Evolutionary conservation across 1,284 basidiomycete genomes (phyloP), one percentile per base, ranked within the genome.

Genomic region (Pseudozyma pruni): DNA sequence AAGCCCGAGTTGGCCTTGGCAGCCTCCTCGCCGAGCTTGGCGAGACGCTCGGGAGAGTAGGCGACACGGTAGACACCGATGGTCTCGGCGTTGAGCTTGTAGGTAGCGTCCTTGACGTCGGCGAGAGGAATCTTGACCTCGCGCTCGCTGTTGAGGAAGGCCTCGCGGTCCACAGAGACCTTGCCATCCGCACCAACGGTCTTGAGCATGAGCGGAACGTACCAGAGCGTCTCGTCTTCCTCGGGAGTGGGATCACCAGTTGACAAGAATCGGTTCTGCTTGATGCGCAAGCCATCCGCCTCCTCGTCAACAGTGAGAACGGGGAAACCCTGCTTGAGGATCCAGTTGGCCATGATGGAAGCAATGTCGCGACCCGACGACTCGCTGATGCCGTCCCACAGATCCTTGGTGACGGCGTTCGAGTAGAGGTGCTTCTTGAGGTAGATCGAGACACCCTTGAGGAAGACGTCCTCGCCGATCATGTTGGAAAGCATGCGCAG

Each of bases 221-320:
- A 89, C 94, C 95, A 98, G 64, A 93, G 86, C 2, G 93, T 96
- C 84, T 93, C 86, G 80, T 98, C 94, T 72, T 98, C 91, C 79
- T 93, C 88, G 0, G 88, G 86, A 25, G 67, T 71, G 32, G 75
- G 66, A 31, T 81, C 88, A 4, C 93, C 94, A 3, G 90, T 92
- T 77, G 92, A 90, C 45, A 98, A 85, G 87, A 97, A 98, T 23
- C 95, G 89, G 83, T 96, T 93, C 84, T 98, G 95, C 38, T 90
- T 89, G 43, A 84, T 57, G 27, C 63, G 72, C 39, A 85, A 57
- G 43, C 87, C 87, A 1, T 85, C 83, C 8, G 85, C 87, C 37
- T 75, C 75, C 83, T 97, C 94, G 0, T 88, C 90, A 40, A 98
- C 92, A 16, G 89, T 91, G 48, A 98, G 83, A 23, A 98, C 89